Percentiles rank a stretch among this genome's conserved stretches.
These are phyloP conservation scores for Antitrichia curtipendula DNA, from an alignment of 225 moss, liverwort and hornwort genomes.

Conservation along the genomic window DNA sequence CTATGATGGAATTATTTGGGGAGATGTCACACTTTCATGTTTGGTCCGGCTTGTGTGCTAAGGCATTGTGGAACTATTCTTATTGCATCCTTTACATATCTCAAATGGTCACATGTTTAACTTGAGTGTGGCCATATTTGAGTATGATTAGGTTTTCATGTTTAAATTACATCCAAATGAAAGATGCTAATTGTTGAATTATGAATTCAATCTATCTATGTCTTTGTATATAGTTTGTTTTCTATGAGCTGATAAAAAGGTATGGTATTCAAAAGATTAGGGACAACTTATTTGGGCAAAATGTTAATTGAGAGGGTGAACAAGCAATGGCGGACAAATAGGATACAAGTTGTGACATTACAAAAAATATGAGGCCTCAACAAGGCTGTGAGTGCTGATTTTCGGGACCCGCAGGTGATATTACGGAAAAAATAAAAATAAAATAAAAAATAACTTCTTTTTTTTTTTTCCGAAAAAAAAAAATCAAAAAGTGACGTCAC, in stretches of 20 bases:
- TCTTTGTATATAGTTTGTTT: not conserved
- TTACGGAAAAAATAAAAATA: too few relatives aligned
- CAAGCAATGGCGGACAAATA: too few relatives aligned
- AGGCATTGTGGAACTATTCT: accelerated
- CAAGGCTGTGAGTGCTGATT: too few relatives aligned
- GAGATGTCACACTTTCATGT: not conserved
- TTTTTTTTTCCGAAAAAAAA: too few relatives aligned
- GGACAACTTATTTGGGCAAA: too few relatives aligned
- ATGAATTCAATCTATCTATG: not conserved
- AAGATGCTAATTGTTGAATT: not conserved
- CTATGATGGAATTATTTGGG: accelerated
- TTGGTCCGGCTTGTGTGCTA: accelerated
- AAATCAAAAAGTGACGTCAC: too few relatives aligned
- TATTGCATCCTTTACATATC: not conserved
- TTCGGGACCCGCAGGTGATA: too few relatives aligned
- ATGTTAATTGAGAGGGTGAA: too few relatives aligned
- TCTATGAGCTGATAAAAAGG: accelerated
- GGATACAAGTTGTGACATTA: too few relatives aligned
- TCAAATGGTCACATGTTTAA: not conserved
- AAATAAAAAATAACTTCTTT: too few relatives aligned
- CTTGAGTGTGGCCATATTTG: accelerated
- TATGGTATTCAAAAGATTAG: too few relatives aligned
- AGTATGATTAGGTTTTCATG: not conserved
- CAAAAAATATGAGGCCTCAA: too few relatives aligned
- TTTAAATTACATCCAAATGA: not conserved